Base-by-base conservation (phyloP, 2,329 filamentous ascomycete genomes). In the Fusarium dimerum region DNA sequence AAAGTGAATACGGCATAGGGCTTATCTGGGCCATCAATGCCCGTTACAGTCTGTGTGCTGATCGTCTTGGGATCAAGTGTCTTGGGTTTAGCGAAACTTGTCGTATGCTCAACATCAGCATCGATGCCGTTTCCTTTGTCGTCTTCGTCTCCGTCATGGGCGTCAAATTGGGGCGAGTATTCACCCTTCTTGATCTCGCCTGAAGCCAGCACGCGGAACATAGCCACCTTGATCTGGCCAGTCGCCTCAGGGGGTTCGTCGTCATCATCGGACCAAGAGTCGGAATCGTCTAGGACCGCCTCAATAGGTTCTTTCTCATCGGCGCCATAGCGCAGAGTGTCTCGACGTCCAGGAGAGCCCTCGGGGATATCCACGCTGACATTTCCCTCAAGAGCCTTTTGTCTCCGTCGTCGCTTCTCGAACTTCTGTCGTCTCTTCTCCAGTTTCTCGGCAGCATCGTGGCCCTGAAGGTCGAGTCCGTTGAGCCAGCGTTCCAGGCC, bases 21-120 rank as follows among this genome's bases (percentile, higher is more conserved):
- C 73, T 93, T 94, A 57, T 97, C 93, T 17, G 92, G 92, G 0
- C 92, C 90, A 71, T 99, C 94, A 57, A 97, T 96, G 16, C 93
- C 94, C 9, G 94, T 97, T n/a, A 99, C 94, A 0, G 94, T 99
- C 74, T 99, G 94, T 3, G 94, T 99, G 68, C 92, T 97, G 68
- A 99, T 99, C 3, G 91, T 92, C 75, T 97, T 97, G 0, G 93
- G 93, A 74, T 97, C 95, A 48, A 97, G 80, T 2, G 91, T 89
- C 79, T 97, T 97, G 13, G 92, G 93, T 75, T 97, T 96, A 10
- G 93, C 93, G 72, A 97, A 97, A 69, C 92, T 96, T 8, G 94
- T 97, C 2, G 94, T 97, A 70, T 99, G 94, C 73, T 97, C 94
- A 51, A 97, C 84, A 66, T 96, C 91, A 40, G 85, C 88, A 63